Evolutionary conservation across 2,329 filamentous ascomycete species (phyloP).

Genomic region (Tolypocladium album): DNA sequence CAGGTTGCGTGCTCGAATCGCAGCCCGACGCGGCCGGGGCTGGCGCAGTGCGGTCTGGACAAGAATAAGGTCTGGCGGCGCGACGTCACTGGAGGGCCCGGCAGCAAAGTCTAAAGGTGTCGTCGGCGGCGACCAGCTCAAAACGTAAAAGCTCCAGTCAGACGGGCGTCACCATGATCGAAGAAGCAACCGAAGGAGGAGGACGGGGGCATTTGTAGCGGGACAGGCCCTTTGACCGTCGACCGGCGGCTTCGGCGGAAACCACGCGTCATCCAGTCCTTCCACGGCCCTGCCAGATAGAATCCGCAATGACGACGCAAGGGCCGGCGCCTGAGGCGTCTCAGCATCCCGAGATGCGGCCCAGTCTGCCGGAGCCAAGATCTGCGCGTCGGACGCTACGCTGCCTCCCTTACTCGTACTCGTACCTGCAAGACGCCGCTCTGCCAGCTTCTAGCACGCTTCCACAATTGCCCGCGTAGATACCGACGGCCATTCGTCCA

Average conservation of each 20-base stretch:
- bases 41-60: not conserved
- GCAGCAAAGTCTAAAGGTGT: not conserved
- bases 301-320: not conserved
- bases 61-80: not conserved
- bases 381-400: not conserved
- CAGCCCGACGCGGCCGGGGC: not conserved
- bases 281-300: not conserved
- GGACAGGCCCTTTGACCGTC: not conserved
- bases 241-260: not conserved
- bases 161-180: not conserved
- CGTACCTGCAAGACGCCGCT: not conserved
- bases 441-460: not conserved
- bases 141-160: not conserved
- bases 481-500: not conserved
- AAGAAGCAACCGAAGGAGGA: not conserved
- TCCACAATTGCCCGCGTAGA: not conserved
- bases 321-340: conserved; percentile 2
- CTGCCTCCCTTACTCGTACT: not conserved
- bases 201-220: not conserved
- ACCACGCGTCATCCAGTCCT: not conserved
- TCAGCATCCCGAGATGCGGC: conserved; percentile 1
- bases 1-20: not conserved
- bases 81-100: not conserved
- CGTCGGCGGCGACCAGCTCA: no score
- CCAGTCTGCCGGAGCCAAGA: not conserved